phyloP scores from a whole-genome alignment of 768 basidiomycete species.

The Suillus luteus region DNA sequence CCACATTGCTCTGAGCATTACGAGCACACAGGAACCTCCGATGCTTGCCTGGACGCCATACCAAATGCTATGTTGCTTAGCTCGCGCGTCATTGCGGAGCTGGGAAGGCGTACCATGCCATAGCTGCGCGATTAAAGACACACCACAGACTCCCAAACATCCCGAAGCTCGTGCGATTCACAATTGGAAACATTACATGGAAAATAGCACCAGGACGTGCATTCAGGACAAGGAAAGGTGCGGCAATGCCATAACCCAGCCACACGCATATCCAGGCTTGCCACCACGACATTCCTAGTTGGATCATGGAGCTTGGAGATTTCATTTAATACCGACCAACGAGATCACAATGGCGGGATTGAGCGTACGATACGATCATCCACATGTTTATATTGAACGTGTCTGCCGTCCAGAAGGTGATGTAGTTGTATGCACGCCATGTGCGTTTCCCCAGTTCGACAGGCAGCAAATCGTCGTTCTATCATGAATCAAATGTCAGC shows the following conservation, averaged over 20 bases:
- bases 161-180: conserved; percentile 75
- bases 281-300: conserved; percentile 78
- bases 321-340: not conserved
- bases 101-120: conserved; percentile 58
- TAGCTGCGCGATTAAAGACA: conserved; percentile 72
- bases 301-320: conserved; percentile 54
- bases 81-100: conserved; percentile 19
- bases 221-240: conserved; percentile 75
- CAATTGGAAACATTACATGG: conserved; percentile 78
- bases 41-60: conserved; percentile 82
- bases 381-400: conserved; percentile 82
- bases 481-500: conserved; percentile 10
- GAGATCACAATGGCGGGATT: too few species aligned
- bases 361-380: conserved; percentile 62
- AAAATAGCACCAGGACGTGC: conserved; percentile 77
- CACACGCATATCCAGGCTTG: conserved; percentile 83
- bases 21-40: conserved; percentile 75
- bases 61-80: conserved; percentile 54
- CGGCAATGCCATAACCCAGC: conserved; percentile 59
- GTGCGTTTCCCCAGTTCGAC: conserved; percentile 62
- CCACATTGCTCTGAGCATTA: conserved; percentile 78
- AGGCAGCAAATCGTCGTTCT: conserved; percentile 75
- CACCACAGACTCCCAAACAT: conserved; percentile 80
- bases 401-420: conserved; percentile 80
- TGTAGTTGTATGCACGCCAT: conserved; percentile 68